Evolutionary conservation across 163 green algal species (phyloP), one percentile per base, ranked within the genome.

Genomic region (Chloroidium sp.): DNA sequence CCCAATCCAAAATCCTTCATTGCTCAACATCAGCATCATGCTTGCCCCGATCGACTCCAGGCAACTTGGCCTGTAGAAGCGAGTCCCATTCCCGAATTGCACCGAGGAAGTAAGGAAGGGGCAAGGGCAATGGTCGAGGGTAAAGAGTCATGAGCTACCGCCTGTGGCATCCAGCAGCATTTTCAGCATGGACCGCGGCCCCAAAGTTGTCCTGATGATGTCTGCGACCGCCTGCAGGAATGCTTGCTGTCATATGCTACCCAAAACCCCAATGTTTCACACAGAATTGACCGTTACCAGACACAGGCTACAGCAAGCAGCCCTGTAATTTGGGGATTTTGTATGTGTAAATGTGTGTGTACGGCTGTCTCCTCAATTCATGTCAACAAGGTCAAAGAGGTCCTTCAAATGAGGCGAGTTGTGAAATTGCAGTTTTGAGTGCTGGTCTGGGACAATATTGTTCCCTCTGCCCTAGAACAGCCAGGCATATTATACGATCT

Each of bases 151-250:
- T 79, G 14, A 13, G n/a, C 59, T 67, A 97, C 93, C 93, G 87
- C 96, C 96, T 76, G 93, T 95, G n/a, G 96, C 93, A 85, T 99
- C 97, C 59, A 99, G 92, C 74, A 99, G 84, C 97, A 99, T 99
- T 82, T 99, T 99, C 0, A 99, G 84, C 97, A 99, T 99, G 4
- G 95, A 96, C 1, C 95, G 90, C 4, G 97, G 97, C 0, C 97
- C 97, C 61, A 99, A 86, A 12, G 96, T 99, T 0, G 96, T 99
- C 8, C 96, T 89, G 76, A 99, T 96, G 82, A 99, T 98, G 84
- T 98, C 96, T 14, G 96, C 89, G 1, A 99, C 96, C 2, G 95
- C 94, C 95, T 98, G 89, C 76, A 80, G 36, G 62, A 69, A 60
- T 12, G 4, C 59, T 61, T n/a, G 59, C 4, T 60, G 14, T 2